phyloP scores from a whole-genome alignment of 345 rosid genomes.

The Acer negundo region DNA sequence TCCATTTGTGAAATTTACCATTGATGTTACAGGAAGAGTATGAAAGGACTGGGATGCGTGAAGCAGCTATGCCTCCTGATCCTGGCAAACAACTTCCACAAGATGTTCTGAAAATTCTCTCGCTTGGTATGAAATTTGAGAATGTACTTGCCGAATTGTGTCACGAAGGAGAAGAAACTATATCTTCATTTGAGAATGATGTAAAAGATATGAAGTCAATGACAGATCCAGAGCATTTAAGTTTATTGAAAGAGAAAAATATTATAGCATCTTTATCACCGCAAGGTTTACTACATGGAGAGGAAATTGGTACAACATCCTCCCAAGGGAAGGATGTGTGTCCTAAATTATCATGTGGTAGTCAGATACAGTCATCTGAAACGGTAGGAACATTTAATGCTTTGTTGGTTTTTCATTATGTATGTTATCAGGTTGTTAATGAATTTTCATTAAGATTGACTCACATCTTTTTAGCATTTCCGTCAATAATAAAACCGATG shows the following conservation, averaged over 20 bases:
- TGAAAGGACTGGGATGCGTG: conserved; percentile 73
- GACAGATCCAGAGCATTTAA: conserved; percentile 29
- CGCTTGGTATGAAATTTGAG: conserved; percentile 54
- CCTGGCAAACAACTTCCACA: conserved; percentile 70
- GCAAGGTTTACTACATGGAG: conserved; percentile 24
- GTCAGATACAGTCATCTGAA: conserved; percentile 31
- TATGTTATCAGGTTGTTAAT: background rate
- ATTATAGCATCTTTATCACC: conserved; percentile 30
- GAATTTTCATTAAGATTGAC: background rate
- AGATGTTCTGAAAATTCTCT: conserved; percentile 68
- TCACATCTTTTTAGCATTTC: background rate
- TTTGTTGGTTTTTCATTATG: conserved; percentile 32
- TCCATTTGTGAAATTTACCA: conserved; percentile 23
- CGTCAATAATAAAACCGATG: background rate
- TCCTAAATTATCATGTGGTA: conserved; percentile 16
- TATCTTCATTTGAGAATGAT: conserved; percentile 29
- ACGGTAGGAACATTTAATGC: conserved; percentile 22
- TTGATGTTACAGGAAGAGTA: conserved; percentile 68
- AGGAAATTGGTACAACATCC: conserved; percentile 6
- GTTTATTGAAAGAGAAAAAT: conserved; percentile 27
- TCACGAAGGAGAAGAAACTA: conserved; percentile 30
- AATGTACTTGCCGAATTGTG: conserved; percentile 42
- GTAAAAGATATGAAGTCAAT: conserved; percentile 30
- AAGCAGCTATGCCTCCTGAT: conserved; percentile 54
- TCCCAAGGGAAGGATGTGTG: conserved; percentile 29